Evolutionary conservation across 768 basidiomycete genomes (phyloP).

Genomic region (Leccinum longicurvipes): DNA sequence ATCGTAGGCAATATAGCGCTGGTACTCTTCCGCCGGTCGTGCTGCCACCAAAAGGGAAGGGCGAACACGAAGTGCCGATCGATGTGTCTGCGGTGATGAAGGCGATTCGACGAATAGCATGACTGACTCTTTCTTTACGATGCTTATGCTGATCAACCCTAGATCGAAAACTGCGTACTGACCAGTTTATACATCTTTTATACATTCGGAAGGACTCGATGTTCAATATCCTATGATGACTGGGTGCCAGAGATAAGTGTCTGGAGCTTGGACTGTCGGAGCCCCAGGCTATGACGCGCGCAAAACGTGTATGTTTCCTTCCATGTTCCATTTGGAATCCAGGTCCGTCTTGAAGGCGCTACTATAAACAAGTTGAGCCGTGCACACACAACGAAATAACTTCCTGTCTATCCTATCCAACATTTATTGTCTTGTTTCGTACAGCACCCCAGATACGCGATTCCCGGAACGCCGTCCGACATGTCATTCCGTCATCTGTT

Average conservation of each 20-base stretch:
- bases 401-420: not conserved
- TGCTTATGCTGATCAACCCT: not conserved
- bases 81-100: constrained; percentile 41
- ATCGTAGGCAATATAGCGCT: constrained; percentile 34
- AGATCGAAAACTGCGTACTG: not conserved
- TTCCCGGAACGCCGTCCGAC: not conserved
- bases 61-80: constrained; percentile 31
- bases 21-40: constrained; percentile 35
- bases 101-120: constrained; percentile 28
- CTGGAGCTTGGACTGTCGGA: not conserved
- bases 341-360: not conserved
- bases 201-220: not conserved
- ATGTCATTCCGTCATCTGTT: not conserved
- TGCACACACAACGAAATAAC: not conserved
- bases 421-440: not conserved
- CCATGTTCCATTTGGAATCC: not conserved
- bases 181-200: not conserved
- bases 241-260: no score
- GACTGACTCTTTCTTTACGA: not conserved
- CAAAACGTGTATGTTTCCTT: not conserved
- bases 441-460: constrained; percentile 1
- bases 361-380: not conserved
- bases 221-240: not conserved
- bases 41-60: constrained; percentile 25
- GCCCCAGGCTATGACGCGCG: not conserved